These are phyloP conservation scores for Isabelozyma pseudorhagii DNA, from an alignment of 805 yeast genomes.

Conservation along the genomic window DNA sequence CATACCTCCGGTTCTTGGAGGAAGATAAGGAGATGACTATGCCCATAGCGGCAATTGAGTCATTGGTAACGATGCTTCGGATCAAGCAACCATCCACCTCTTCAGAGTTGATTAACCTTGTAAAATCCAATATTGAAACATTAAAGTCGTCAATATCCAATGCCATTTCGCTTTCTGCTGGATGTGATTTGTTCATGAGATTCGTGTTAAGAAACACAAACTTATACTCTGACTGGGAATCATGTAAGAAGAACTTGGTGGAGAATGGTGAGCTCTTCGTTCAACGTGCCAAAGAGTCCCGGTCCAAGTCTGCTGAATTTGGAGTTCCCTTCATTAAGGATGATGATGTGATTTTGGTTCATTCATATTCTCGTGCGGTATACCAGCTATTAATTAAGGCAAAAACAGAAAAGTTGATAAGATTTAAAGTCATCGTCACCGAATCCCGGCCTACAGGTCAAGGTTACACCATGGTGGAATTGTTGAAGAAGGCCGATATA, in stretches of 20 bases:
- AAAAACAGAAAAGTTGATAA: slow-evolving; percentile 61
- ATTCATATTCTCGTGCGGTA: slow-evolving; percentile 90
- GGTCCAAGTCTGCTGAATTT: slow-evolving; percentile 81
- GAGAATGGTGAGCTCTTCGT: slow-evolving; percentile 92
- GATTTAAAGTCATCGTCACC: slow-evolving; percentile 89
- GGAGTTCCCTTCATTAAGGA: slow-evolving; percentile 91
- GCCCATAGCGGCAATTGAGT: slow-evolving; percentile 99
- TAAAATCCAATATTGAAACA: slow-evolving; percentile 71
- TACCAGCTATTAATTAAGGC: slow-evolving; percentile 73
- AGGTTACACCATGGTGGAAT: slow-evolving; percentile 68
- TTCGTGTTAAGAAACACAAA: slow-evolving; percentile 88
- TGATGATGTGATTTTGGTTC: slow-evolving; percentile 87
- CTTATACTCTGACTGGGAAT: slow-evolving; percentile 90
- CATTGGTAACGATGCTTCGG: slow-evolving; percentile 78
- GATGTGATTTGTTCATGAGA: slow-evolving; percentile 94
- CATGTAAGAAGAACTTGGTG: slow-evolving; percentile 81
- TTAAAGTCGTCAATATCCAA: slow-evolving; percentile 80
- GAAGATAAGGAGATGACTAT: slow-evolving; percentile 97
- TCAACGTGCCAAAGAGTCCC: slow-evolving; percentile 84
- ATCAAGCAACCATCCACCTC: slow-evolving; percentile 90
- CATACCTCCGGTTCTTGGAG: slow-evolving; percentile 74
- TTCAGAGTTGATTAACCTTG: slow-evolving; percentile 81
- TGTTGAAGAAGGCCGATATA: slow-evolving; percentile 66
- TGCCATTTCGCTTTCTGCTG: slow-evolving; percentile 92
- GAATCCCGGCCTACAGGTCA: slow-evolving; percentile 86